A percentile compares a stretch with the other conserved stretches of the same genome.
Conservation (phyloP, 345 rosid species). For the Syzygium aromaticum region DNA sequence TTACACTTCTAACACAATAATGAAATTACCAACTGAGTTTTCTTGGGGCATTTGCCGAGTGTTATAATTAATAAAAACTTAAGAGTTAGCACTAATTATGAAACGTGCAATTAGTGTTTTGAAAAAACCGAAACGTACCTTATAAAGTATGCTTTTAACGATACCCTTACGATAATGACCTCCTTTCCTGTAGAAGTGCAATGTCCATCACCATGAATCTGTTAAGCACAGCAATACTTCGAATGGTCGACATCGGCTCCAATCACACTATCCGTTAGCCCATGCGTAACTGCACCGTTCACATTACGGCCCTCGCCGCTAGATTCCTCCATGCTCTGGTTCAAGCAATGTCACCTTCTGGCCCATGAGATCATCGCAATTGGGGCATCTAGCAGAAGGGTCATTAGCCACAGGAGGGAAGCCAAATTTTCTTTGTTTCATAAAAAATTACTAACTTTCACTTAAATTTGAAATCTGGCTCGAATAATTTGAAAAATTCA, state of each 20-base stretch:
- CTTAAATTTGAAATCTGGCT: no score
- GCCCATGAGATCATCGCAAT: no score
- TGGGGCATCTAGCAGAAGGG: no score
- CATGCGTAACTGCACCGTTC: neutral
- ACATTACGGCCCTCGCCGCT: neutral
- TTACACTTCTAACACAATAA: neutral
- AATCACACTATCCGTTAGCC: neutral
- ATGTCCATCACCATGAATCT: slow-evolving; percentile 8
- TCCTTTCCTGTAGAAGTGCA: slow-evolving; percentile 6
- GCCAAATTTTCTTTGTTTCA: no score
- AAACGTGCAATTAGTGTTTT: neutral
- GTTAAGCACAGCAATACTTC: slow-evolving; percentile 6
- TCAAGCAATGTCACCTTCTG: no score
- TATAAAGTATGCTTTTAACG: neutral
- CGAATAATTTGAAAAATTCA: no score
- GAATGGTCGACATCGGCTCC: slow-evolving; percentile 14
- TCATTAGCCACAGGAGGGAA: no score
- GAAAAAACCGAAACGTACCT: neutral
- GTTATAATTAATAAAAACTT: neutral
- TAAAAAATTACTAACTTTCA: no score
- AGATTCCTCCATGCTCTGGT: neutral
- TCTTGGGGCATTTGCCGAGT: neutral
- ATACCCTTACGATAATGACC: neutral
- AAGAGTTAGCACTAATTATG: neutral
- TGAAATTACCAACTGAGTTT: neutral